These are phyloP conservation scores for Myochromella boudieri DNA, from an alignment of 768 basidiomycete species.

Conservation along the genomic window DNA sequence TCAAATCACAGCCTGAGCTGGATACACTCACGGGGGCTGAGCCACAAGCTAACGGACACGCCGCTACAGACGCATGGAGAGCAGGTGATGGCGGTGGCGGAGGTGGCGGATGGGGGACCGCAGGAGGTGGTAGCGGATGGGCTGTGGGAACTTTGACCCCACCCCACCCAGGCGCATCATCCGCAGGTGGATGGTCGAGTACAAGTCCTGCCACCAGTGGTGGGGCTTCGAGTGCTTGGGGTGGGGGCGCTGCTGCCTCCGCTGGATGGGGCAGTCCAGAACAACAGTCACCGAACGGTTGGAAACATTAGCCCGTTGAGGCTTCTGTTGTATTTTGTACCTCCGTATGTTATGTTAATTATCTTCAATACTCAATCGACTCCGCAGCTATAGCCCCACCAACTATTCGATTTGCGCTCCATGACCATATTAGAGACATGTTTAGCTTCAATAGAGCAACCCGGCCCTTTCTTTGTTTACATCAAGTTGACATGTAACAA, in stretches of 20 bases:
- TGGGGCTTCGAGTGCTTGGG: slow-evolving; percentile 35
- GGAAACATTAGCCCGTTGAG: slow-evolving; percentile 47
- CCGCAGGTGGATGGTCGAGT: slow-evolving; percentile 15
- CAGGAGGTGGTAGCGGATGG: slow-evolving; percentile 16
- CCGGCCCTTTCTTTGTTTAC: too few species aligned
- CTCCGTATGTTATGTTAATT: not conserved
- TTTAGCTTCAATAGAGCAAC: too few species aligned
- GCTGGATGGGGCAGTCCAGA: slow-evolving; percentile 52
- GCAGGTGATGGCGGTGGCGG: slow-evolving; percentile 22
- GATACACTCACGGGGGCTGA: slow-evolving; percentile 48
- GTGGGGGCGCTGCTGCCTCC: slow-evolving; percentile 29
- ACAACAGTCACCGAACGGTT: slow-evolving; percentile 53
- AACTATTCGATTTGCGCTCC: too few species aligned
- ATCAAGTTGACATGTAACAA: too few species aligned
- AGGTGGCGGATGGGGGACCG: slow-evolving; percentile 28
- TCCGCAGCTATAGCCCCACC: too few species aligned
- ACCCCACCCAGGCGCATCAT: slow-evolving; percentile 26
- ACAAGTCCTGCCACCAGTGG: slow-evolving; percentile 22
- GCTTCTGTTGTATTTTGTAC: too few species aligned
- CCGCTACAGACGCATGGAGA: slow-evolving; percentile 16
- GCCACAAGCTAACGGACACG: slow-evolving; percentile 30
- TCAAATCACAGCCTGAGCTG: slow-evolving; percentile 63
- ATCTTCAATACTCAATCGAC: too few species aligned
- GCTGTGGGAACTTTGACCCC: slow-evolving; percentile 15
- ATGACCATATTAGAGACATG: too few species aligned